Base-by-base conservation (phyloP, 495 filamentous ascomycete species). In the Friedmanniomyces endolithicus region DNA sequence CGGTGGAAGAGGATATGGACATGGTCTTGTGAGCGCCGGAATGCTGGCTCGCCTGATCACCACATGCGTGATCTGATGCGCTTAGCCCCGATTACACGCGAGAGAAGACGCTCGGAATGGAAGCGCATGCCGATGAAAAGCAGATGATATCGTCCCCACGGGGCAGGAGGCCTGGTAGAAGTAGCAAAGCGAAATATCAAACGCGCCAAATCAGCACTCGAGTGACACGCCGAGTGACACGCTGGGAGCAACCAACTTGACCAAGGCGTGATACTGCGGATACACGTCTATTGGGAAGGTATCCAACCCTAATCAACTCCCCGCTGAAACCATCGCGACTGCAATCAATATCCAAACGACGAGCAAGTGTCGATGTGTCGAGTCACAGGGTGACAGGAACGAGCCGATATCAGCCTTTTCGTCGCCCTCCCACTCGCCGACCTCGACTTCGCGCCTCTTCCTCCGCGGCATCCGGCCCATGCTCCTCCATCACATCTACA, bases 401-500 rank as follows among this genome's bases (percentile, higher is more conserved):
- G 27, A 3, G 9, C 27, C 27, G 9, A 31, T 9, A 3, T 31
- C 27, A 3, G 4, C 27, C 27, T 9, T 31, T 31, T 9, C 27
- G 11, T 6, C 44, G 20, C 16, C 6, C 3, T 19, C 17, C 44
- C 24, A 19, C 2, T 19, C 44, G 19, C 29, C 47, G 47, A 33
- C 47, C 34, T 11, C 24, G 24, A 9, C 24, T 37, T 20, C 34
- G 29, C 11, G 51, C 41, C 51, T 44, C 39, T 16, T 39, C 20
- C 20, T 48, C 35, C 17, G 43, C 45, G 47, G 22, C 31, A 11
- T 55, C 45, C n/a, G 48, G 52, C 2, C 52, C 52, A 24, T 39
- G 25, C 52, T 48, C 34, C 44, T 55, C 52, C 44, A 55, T 55
- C 8, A 55, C 29, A 39, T 55, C 52, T 6, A 55, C 31, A 37